phyloP scores from a whole-genome alignment of 306 rosid species.

The Cucurbita ficifolia region DNA sequence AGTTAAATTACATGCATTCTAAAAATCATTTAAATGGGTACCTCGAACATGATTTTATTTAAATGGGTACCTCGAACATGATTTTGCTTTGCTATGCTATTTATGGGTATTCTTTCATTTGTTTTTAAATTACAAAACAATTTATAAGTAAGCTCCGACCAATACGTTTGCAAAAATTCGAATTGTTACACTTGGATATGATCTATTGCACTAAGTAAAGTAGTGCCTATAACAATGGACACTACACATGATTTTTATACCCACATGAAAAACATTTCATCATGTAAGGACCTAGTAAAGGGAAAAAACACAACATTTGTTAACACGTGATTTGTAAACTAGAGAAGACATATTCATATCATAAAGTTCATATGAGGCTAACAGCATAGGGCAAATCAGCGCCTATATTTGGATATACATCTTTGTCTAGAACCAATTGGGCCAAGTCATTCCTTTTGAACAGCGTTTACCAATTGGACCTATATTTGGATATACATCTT shows the following conservation, averaged over 20 bases:
- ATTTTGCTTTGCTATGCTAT: too few species aligned
- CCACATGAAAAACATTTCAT: neutral
- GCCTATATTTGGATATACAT: neutral
- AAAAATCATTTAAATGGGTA: too few species aligned
- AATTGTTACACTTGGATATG: too few species aligned
- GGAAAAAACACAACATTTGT: neutral
- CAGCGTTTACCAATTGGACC: too few species aligned
- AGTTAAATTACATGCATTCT: too few species aligned
- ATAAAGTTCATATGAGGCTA: neutral
- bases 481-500: too few species aligned
- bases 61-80: too few species aligned
- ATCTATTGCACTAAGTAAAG: neutral
- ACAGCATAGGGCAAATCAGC: neutral
- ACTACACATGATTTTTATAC: neutral
- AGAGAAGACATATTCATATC: neutral
- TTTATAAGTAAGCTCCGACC: too few species aligned
- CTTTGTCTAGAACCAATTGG: neutral
- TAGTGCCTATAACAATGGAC: neutral
- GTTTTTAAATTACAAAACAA: too few species aligned
- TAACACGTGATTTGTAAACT: neutral
- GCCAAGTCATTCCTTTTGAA: neutral
- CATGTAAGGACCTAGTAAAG: neutral
- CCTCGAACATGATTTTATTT: too few species aligned
- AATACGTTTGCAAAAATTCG: too few species aligned
- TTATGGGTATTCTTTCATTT: too few species aligned